Percentiles rank a stretch among this genome's conserved stretches.
These are phyloP conservation scores for Ambrosiella xylebori DNA, from an alignment of 2,329 filamentous ascomycete species.

Conservation along the genomic window DNA sequence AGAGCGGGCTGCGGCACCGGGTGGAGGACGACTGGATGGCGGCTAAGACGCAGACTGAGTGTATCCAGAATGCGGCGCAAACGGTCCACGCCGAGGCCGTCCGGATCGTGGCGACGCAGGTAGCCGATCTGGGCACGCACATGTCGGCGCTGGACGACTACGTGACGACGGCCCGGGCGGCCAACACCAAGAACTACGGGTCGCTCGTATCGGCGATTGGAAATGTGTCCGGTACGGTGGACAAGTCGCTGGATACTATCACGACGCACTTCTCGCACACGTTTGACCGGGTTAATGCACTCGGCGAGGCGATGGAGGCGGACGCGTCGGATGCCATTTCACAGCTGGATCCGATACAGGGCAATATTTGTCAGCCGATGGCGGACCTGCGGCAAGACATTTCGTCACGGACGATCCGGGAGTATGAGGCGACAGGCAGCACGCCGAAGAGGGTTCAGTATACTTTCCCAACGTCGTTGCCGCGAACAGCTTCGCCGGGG, in stretches of 20 bases:
- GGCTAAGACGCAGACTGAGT: slow-evolving; percentile 64
- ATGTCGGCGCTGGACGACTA: slow-evolving; percentile 85
- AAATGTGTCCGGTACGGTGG: slow-evolving; percentile 48
- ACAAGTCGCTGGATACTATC: slow-evolving; percentile 53
- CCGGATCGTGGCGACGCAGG: slow-evolving; percentile 75
- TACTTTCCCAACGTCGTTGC: slow-evolving; percentile 61
- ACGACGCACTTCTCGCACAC: slow-evolving; percentile 52
- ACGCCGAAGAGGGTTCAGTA: slow-evolving; percentile 74
- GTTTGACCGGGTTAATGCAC: slow-evolving; percentile 46
- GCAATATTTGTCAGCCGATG: slow-evolving; percentile 50
- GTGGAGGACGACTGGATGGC: slow-evolving; percentile 77
- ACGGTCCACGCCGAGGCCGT: slow-evolving; percentile 84
- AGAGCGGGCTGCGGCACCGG: slow-evolving; percentile 62
- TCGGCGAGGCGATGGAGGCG: slow-evolving; percentile 50
- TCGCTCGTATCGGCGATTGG: slow-evolving; percentile 51
- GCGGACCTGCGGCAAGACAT: slow-evolving; percentile 54
- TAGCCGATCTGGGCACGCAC: slow-evolving; percentile 70
- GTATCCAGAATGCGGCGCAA: slow-evolving; percentile 67
- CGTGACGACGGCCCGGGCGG: slow-evolving; percentile 60
- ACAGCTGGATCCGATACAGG: slow-evolving; percentile 42
- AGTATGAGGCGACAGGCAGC: slow-evolving; percentile 71
- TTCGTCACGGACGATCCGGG: slow-evolving; percentile 44
- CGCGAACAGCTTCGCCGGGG: slow-evolving; percentile 45
- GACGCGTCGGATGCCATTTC: slow-evolving; percentile 41
- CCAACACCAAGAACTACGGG: slow-evolving; percentile 64